phyloP scores from a whole-genome alignment of 1,284 basidiomycete species.

The Microbotryum violaceum region DNA sequence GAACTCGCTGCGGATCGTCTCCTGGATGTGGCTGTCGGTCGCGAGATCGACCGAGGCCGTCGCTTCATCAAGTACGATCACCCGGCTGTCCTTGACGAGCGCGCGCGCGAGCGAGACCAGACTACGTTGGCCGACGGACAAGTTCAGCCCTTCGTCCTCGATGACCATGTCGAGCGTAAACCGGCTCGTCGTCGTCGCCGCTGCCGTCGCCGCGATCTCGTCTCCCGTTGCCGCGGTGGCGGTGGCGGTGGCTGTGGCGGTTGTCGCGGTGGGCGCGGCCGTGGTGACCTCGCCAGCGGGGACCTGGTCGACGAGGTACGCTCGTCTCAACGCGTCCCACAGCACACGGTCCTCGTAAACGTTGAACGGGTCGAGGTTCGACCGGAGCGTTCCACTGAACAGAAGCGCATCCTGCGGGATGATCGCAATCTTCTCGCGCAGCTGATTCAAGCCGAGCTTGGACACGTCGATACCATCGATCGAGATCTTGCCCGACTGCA shows the following conservation, averaged over 20 bases:
- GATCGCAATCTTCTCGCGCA: slow-evolving; percentile 56
- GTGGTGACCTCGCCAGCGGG: neutral
- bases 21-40: slow-evolving; percentile 75
- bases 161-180: slow-evolving; percentile 73
- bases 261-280: neutral
- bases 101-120: slow-evolving; percentile 74
- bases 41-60: slow-evolving; percentile 54
- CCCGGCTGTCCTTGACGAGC: slow-evolving; percentile 64
- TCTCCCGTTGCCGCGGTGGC: too few species aligned
- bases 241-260: too few species aligned
- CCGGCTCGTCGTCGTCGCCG: neutral
- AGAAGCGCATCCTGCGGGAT: slow-evolving; percentile 78
- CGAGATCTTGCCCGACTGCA: slow-evolving; percentile 63
- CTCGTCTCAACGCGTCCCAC: slow-evolving; percentile 37
- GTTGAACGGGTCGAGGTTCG: slow-evolving; percentile 79
- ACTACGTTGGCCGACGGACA: slow-evolving; percentile 59
- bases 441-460: slow-evolving; percentile 73
- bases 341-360: slow-evolving; percentile 61
- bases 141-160: slow-evolving; percentile 76
- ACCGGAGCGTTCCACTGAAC: slow-evolving; percentile 76
- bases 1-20: slow-evolving; percentile 78
- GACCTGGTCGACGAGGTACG: slow-evolving; percentile 33
- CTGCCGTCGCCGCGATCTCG: slow-evolving; percentile 34
- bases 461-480: slow-evolving; percentile 87
- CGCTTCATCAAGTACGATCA: slow-evolving; percentile 59